Conservation (phyloP, 306 rosid species). For the Rubus idaeus region DNA sequence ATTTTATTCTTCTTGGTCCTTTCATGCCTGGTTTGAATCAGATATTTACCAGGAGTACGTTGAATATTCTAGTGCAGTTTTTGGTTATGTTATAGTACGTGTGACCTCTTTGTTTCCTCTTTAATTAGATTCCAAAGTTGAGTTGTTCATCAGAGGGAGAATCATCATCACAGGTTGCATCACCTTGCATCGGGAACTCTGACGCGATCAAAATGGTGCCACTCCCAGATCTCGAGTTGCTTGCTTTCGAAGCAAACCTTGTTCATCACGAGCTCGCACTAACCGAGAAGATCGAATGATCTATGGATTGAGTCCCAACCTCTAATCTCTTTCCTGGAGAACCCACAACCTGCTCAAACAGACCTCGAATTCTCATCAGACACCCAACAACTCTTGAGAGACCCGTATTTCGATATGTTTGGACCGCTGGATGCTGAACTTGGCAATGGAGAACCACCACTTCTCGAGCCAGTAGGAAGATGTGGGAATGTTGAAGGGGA, state of each 20-base stretch:
- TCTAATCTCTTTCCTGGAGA: conserved; percentile 35
- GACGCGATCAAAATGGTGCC: conserved; percentile 51
- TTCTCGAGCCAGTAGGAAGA: conserved; percentile 45
- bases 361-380: conserved; percentile 48
- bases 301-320: conserved; percentile 29
- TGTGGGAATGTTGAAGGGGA: conserved; percentile 37
- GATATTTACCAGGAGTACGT: background rate
- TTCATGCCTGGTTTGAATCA: background rate
- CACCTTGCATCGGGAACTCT: conserved; percentile 16
- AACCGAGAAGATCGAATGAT: conserved; percentile 29
- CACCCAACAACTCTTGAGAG: conserved; percentile 42
- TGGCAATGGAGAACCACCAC: conserved; percentile 40
- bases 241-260: conserved; percentile 24
- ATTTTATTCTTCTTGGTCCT: background rate
- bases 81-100: background rate
- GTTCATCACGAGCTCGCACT: conserved; percentile 39
- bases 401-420: conserved; percentile 42
- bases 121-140: conserved; percentile 49
- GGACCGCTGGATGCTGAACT: conserved; percentile 43
- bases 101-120: background rate
- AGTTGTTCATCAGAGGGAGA: conserved; percentile 68
- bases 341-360: conserved; percentile 31
- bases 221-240: conserved; percentile 48
- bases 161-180: conserved; percentile 38
- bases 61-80: background rate